Conservation (phyloP, 169 alveolate genomes). For the Plasmodium ovale region DNA sequence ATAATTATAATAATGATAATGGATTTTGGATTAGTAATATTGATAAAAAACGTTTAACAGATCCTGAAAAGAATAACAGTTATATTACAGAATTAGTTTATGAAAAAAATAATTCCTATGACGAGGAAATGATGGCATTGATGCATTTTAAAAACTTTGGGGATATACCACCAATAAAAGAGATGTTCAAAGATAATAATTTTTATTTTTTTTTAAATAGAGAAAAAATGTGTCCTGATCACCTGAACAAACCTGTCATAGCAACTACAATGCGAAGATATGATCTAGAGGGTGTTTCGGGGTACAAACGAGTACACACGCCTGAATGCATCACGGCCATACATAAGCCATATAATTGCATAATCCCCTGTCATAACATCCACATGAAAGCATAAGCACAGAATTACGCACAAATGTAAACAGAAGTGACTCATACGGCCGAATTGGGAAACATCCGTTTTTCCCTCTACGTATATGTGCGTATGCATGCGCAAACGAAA, state of each 20-base stretch:
- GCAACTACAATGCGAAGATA: slow-evolving; percentile 75
- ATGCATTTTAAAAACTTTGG: slow-evolving; percentile 24
- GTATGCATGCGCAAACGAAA: too few relatives aligned
- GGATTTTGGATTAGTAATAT: slow-evolving; percentile 76
- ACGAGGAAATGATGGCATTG: slow-evolving; percentile 44
- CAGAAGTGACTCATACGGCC: too few relatives aligned
- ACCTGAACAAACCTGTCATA: slow-evolving; percentile 24
- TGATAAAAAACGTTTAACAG: slow-evolving; percentile 49
- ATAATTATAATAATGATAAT: slow-evolving; percentile 41
- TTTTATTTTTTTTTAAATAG: slow-evolving; percentile 41
- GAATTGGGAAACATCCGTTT: too few relatives aligned
- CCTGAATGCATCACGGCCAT: slow-evolving; percentile 14
- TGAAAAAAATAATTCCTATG: slow-evolving; percentile 34
- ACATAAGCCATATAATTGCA: too few relatives aligned
- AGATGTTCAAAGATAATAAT: slow-evolving; percentile 55
- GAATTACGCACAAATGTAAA: too few relatives aligned
- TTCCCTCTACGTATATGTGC: too few relatives aligned
- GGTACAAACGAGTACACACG: slow-evolving; percentile 8
- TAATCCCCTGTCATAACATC: too few relatives aligned
- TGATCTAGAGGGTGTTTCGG: slow-evolving; percentile 33
- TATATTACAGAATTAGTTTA: slow-evolving; percentile 66
- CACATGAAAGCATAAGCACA: too few relatives aligned
- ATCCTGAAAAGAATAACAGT: slow-evolving; percentile 60
- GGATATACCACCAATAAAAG: slow-evolving; percentile 43
- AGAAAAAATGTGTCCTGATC: slow-evolving; percentile 24